A percentile compares a stretch with the other conserved stretches of the same genome.
These are phyloP conservation scores for Claviceps sp. DNA, from an alignment of 2,329 filamentous ascomycete species.

Conservation along the genomic window DNA sequence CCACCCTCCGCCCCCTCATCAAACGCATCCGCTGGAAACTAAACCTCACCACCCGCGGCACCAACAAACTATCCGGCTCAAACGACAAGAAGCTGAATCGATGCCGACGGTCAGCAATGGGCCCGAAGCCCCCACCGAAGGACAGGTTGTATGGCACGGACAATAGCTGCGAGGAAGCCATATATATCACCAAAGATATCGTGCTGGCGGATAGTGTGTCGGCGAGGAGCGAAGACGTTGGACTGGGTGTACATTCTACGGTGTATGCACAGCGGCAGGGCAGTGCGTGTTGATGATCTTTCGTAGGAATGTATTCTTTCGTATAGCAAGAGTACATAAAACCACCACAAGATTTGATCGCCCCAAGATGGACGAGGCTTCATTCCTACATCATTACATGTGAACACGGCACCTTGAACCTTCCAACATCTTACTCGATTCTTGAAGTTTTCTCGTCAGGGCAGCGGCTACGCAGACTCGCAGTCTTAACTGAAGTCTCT, in stretches of 20 bases:
- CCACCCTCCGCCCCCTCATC: slow-evolving; percentile 32
- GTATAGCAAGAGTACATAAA: too few relatives aligned
- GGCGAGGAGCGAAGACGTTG: background rate
- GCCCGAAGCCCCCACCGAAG: background rate
- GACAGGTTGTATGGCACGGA: background rate
- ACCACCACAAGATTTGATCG: too few relatives aligned
- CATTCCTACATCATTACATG: too few relatives aligned
- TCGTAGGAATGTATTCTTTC: too few relatives aligned
- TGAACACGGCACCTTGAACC: too few relatives aligned
- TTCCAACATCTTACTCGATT: too few relatives aligned
- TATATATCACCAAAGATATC: slow-evolving; percentile 1
- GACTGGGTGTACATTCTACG: background rate
- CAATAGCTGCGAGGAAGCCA: background rate
- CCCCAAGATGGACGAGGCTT: too few relatives aligned
- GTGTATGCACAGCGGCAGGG: background rate
- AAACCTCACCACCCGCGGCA: slow-evolving; percentile 11
- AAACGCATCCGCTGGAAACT: slow-evolving; percentile 19
- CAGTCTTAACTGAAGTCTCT: too few relatives aligned
- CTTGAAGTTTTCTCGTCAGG: too few relatives aligned
- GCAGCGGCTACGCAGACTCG: too few relatives aligned
- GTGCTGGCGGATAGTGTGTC: background rate
- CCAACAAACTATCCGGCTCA: background rate
- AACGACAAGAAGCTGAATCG: background rate
- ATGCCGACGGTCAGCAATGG: background rate
- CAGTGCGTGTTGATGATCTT: too few relatives aligned